These are phyloP conservation scores for Stephanocyclus meneghinianus DNA, from an alignment of 352 stramenopile genomes.

Conservation along the genomic window DNA sequence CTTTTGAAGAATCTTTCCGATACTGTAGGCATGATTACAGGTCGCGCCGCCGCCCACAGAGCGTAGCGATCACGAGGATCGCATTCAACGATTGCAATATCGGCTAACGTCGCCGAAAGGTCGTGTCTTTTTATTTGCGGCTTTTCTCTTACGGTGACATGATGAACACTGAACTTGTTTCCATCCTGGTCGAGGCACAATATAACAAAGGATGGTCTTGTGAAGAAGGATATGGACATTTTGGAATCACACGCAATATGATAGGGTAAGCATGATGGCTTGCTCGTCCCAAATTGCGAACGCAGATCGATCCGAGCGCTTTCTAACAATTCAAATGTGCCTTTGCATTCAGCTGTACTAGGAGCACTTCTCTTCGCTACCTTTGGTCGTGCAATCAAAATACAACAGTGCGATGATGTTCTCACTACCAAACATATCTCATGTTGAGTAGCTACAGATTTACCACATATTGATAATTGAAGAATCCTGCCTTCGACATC, in stretches of 20 bases:
- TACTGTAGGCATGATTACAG: slow-evolving; percentile 52
- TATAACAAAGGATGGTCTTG: slow-evolving; percentile 59
- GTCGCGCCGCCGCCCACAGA: slow-evolving; percentile 66
- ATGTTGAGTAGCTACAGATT: not conserved
- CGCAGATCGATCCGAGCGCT: slow-evolving; percentile 64
- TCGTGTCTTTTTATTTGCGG: slow-evolving; percentile 23
- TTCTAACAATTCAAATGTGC: slow-evolving; percentile 53
- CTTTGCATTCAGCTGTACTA: slow-evolving; percentile 33
- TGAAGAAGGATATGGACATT: slow-evolving; percentile 35
- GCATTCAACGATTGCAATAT: slow-evolving; percentile 71
- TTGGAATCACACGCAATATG: slow-evolving; percentile 63
- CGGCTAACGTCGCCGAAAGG: slow-evolving; percentile 30
- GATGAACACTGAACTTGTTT: slow-evolving; percentile 41
- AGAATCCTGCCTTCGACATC: slow-evolving; percentile 69
- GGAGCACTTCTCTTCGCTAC: not conserved
- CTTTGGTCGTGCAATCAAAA: slow-evolving; percentile 43
- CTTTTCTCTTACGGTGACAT: slow-evolving; percentile 43
- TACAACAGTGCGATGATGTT: slow-evolving; percentile 57
- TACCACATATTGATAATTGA: slow-evolving; percentile 62
- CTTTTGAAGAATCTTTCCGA: slow-evolving; percentile 26
- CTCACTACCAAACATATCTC: slow-evolving; percentile 51
- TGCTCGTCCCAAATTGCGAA: slow-evolving; percentile 11
- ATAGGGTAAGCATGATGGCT: slow-evolving; percentile 56
- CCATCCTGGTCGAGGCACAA: slow-evolving; percentile 37
- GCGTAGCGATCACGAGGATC: slow-evolving; percentile 53